Conservation (phyloP, 2,329 filamentous ascomycete species). For the Truncatella angustata region DNA sequence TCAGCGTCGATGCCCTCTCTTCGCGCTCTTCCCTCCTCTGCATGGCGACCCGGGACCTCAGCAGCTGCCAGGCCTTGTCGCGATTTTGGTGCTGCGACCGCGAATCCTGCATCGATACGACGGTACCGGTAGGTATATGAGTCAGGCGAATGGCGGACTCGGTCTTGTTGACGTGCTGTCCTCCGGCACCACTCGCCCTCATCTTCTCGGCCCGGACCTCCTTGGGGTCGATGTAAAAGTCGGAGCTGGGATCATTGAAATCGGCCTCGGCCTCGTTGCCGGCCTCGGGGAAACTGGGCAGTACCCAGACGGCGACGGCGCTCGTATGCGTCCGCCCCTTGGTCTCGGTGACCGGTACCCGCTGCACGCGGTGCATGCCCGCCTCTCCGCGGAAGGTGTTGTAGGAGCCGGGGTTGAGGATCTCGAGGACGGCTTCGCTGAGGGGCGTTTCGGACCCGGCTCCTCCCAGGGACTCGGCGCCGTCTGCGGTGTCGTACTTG, state of each 20-base stretch:
- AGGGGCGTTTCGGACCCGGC: constrained; percentile 63
- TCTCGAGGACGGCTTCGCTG: constrained; percentile 83
- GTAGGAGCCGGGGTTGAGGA: constrained; percentile 76
- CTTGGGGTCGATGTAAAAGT: constrained; percentile 83
- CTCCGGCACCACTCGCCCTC: constrained; percentile 87
- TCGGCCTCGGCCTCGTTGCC: constrained; percentile 47
- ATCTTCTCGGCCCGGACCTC: constrained; percentile 87
- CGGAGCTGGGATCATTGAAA: constrained; percentile 80
- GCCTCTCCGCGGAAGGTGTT: constrained; percentile 81
- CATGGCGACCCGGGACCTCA: constrained; percentile 81
- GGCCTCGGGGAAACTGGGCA: constrained; percentile 73
- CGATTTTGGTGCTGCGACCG: constrained; percentile 89
- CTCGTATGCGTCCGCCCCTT: constrained; percentile 93
- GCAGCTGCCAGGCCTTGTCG: constrained; percentile 79
- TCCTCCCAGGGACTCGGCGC: constrained; percentile 49
- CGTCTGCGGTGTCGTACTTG: constrained; percentile 77
- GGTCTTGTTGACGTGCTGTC: constrained; percentile 98
- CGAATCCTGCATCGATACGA: constrained; percentile 89
- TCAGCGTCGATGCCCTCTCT: constrained; percentile 70
- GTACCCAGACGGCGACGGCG: constrained; percentile 86
- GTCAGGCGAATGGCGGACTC: constrained; percentile 94
- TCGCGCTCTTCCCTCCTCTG: constrained; percentile 78
- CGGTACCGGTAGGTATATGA: constrained; percentile 81
- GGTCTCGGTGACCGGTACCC: constrained; percentile 85
- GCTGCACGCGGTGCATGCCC: constrained; percentile 92